phyloP scores from a whole-genome alignment of 805 yeast species.

The baker's yeast (Saccharomyces cerevisiae) region DNA sequence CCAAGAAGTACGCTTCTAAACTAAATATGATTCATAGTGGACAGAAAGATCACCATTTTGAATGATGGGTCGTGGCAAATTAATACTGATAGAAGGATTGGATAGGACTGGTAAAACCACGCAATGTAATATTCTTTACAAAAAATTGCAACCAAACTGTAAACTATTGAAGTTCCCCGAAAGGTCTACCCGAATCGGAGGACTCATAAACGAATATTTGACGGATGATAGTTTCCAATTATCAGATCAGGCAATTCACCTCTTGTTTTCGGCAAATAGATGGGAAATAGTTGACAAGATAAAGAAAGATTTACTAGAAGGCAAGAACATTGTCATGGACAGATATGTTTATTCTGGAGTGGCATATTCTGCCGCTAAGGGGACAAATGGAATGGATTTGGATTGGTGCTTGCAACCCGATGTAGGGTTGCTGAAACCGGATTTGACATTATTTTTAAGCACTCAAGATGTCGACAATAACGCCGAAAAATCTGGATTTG shows the following conservation, averaged over 20 bases:
- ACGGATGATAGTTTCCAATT: slow-evolving; percentile 41
- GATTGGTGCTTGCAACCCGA: slow-evolving; percentile 83
- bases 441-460: slow-evolving; percentile 68
- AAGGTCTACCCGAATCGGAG: slow-evolving; percentile 73
- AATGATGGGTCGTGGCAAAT: slow-evolving; percentile 46
- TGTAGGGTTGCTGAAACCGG: slow-evolving; percentile 79
- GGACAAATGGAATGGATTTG: slow-evolving; percentile 39
- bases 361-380: slow-evolving; percentile 83
- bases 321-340: slow-evolving; percentile 63
- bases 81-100: slow-evolving; percentile 83
- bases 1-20: background rate
- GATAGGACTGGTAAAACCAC: slow-evolving; percentile 95
- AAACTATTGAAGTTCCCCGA: slow-evolving; percentile 77
- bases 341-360: slow-evolving; percentile 89
- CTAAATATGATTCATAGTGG: background rate
- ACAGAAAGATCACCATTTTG: background rate
- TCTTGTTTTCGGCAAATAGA: slow-evolving; percentile 84
- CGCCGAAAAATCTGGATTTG: slow-evolving; percentile 68
- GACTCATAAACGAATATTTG: slow-evolving; percentile 66
- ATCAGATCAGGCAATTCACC: slow-evolving; percentile 75
- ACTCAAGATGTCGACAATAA: slow-evolving; percentile 34
- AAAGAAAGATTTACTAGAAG: slow-evolving; percentile 37
- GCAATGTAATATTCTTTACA: slow-evolving; percentile 45
- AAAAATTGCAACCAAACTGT: slow-evolving; percentile 29
- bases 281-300: slow-evolving; percentile 71